Conservation (phyloP, 805 yeast species). For the Myxozyma sirexii region DNA sequence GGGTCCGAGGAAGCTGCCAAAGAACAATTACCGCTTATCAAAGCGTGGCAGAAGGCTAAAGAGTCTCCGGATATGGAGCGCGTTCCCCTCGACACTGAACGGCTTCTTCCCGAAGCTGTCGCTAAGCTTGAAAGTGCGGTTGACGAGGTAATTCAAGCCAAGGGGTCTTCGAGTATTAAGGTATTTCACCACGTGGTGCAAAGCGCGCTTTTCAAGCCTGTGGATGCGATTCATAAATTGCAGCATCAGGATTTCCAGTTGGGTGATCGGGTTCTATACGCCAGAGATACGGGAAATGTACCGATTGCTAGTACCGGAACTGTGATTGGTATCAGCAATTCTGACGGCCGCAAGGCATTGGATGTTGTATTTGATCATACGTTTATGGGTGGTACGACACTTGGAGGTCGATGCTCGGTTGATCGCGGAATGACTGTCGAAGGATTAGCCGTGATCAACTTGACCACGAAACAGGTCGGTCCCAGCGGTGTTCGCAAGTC, state of each 20-base stretch:
- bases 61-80: slow-evolving; percentile 48
- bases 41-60: slow-evolving; percentile 48
- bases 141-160: slow-evolving; percentile 45
- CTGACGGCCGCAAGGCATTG: slow-evolving; percentile 42
- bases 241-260: slow-evolving; percentile 74
- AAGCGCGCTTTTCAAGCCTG: slow-evolving; percentile 77
- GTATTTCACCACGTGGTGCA: slow-evolving; percentile 79
- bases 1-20: slow-evolving; percentile 38
- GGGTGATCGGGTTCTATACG: slow-evolving; percentile 88
- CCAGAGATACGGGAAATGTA: slow-evolving; percentile 84
- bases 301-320: slow-evolving; percentile 89
- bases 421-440: slow-evolving; percentile 85
- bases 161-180: slow-evolving; percentile 41
- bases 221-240: slow-evolving; percentile 68
- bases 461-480: slow-evolving; percentile 61
- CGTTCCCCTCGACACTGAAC: slow-evolving; percentile 77
- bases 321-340: slow-evolving; percentile 54
- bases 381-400: slow-evolving; percentile 75
- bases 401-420: slow-evolving; percentile 75
- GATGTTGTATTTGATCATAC: slow-evolving; percentile 84
- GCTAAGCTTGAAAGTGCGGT: slow-evolving; percentile 65
- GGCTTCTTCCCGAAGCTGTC: slow-evolving; percentile 68
- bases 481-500: background rate
- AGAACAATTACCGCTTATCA: slow-evolving; percentile 41
- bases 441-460: slow-evolving; percentile 76